Base-by-base conservation (phyloP, 1,139 yeast species). In the Nakaseomyces glabratus region DNA sequence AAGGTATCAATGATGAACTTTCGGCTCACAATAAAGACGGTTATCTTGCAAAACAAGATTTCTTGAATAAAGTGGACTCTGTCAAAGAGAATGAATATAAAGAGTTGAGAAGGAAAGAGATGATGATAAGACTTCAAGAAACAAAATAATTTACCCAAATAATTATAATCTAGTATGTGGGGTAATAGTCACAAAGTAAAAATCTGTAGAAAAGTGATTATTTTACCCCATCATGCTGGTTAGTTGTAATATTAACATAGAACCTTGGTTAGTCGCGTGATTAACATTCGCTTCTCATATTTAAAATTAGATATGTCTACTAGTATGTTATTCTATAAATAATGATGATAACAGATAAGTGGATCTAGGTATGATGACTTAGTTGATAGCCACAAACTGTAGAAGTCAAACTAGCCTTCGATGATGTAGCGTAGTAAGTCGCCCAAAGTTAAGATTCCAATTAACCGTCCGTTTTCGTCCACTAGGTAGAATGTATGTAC, bases 401-500 rank as follows among this genome's bases (percentile, higher is more conserved):
- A n/a, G n/a, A n/a, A n/a, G n/a, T n/a, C n/a, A 6, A 19, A 19
- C 11, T 16, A 31, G 7, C 33, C 28, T 9, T 21, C 21, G 9
- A 31, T 31, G 25, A 86, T 71, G 57, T 88, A 88, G 55, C 76
- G 72, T 51, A 88, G 69, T 39, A 88, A 85, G 58, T 88, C 97
- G 55, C 95, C 82, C 51, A 88, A 66, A 1, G 96, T 82, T 39
- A 88, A 79, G 30, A 88, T 86, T 20, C 94, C 93, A 35, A 77
- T 63, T 47, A 88, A 65, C 38, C 66, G 71, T 6, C 93, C 88
- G 20, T 72, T 72, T 20, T 74, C 79, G 56, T 88, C 95, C 21
- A 90, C 95, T 28, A 90, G 86, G 57, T 85, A 84, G 52, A 90
- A 70, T 53, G 97, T 70, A 59, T 90, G 95, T 45, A 88, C 68